A percentile compares a stretch with the other conserved stretches of the same genome.
Evolutionary conservation across 2,329 filamentous ascomycete species (phyloP).

Genomic region (Didymella glomerata): DNA sequence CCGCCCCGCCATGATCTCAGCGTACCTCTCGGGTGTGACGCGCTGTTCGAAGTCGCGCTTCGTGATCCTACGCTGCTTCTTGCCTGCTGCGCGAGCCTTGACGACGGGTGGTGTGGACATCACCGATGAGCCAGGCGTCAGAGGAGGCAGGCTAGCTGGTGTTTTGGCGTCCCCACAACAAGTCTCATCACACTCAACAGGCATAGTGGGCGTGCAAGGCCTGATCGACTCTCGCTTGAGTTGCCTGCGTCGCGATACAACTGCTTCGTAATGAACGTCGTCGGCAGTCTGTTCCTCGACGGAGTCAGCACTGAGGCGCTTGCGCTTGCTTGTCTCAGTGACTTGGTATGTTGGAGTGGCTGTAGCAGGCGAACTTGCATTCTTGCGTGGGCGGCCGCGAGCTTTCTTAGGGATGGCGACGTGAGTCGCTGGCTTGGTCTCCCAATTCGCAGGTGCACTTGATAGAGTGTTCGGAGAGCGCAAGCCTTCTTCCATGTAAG

Average conservation of each 20-base stretch:
- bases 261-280: not conserved
- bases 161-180: not conserved
- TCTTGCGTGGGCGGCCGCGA: not conserved
- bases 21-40: slow-evolving; percentile 4
- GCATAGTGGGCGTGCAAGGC: not conserved
- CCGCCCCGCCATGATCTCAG: slow-evolving; percentile 1
- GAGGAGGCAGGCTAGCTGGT: not conserved
- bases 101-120: slow-evolving; percentile 1
- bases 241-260: not conserved
- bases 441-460: not conserved
- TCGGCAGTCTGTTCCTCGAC: not conserved
- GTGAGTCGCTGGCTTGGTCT: not conserved
- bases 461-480: not conserved
- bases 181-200: no score
- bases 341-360: not conserved
- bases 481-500: not conserved
- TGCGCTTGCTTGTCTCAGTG: slow-evolving; percentile 4
- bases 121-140: slow-evolving; percentile 1
- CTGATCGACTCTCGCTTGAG: not conserved
- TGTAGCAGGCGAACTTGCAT: not conserved
- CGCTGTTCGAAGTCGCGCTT: slow-evolving; percentile 12
- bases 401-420: not conserved
- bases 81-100: slow-evolving; percentile 8
- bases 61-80: slow-evolving; percentile 4
- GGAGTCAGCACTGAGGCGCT: not conserved